Percentiles rank a stretch among this genome's conserved stretches.
These are phyloP conservation scores for Sarcomyxa edulis DNA, from an alignment of 768 basidiomycete species.

Conservation along the genomic window DNA sequence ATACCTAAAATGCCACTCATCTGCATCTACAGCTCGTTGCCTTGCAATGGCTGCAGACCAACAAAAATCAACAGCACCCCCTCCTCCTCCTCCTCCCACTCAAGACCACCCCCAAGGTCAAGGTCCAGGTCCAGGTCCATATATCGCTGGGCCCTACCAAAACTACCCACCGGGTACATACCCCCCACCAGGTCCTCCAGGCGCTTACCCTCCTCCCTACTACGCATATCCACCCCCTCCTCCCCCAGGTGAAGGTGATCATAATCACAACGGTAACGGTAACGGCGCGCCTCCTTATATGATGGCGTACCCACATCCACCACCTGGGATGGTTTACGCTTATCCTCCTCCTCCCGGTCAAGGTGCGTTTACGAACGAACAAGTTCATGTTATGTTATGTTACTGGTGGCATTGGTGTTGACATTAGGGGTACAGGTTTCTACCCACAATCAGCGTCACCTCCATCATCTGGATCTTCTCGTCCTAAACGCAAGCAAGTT, in stretches of 20 bases:
- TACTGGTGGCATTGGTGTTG: slow-evolving; percentile 3
- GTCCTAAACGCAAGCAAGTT: slow-evolving; percentile 80
- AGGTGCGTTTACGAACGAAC: slow-evolving; percentile 18
- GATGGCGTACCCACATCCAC: slow-evolving; percentile 33
- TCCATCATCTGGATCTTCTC: slow-evolving; percentile 21
- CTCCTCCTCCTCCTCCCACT: slow-evolving; percentile 8
- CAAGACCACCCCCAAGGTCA: slow-evolving; percentile 6
- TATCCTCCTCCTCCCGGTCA: slow-evolving; percentile 33
- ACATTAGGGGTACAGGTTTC: slow-evolving; percentile 8
- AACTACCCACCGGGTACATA: slow-evolving; percentile 14
- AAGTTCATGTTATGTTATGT: background rate
- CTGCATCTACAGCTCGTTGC: too few relatives aligned
- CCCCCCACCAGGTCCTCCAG: slow-evolving; percentile 27
- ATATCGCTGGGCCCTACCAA: background rate
- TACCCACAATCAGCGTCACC: slow-evolving; percentile 19
- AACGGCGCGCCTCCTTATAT: slow-evolving; percentile 31
- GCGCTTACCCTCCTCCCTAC: slow-evolving; percentile 32
- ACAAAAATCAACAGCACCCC: too few relatives aligned
- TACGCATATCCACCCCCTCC: slow-evolving; percentile 37
- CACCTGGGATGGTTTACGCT: slow-evolving; percentile 39
- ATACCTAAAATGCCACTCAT: too few relatives aligned
- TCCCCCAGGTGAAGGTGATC: slow-evolving; percentile 29
- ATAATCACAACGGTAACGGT: slow-evolving; percentile 23
- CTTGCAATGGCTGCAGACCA: too few relatives aligned
- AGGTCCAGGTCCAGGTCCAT: slow-evolving; percentile 6